phyloP scores from a whole-genome alignment of 1,284 basidiomycete species.

The Apiotrichum laibachii region DNA sequence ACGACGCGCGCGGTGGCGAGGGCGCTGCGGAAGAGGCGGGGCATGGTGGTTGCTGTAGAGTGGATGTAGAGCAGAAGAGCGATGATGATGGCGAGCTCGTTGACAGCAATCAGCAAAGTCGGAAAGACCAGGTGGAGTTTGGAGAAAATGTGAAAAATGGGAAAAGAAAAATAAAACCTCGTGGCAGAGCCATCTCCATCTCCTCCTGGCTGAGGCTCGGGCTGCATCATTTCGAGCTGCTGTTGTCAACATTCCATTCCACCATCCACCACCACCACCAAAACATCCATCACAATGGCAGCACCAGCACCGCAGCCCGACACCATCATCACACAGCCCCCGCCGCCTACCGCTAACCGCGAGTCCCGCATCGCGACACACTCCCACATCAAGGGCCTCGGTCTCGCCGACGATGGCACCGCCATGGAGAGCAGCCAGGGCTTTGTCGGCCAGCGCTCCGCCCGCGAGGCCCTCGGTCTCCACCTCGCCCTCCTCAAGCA shows the following conservation, averaged over 20 bases:
- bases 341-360: slow-evolving; percentile 46
- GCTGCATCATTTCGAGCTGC: too few species aligned
- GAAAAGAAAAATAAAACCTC: slow-evolving; percentile 18
- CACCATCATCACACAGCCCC: slow-evolving; percentile 45
- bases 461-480: slow-evolving; percentile 68
- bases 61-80: background rate
- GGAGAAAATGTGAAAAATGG: slow-evolving; percentile 10
- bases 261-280: slow-evolving; percentile 2
- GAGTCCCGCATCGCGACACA: slow-evolving; percentile 51
- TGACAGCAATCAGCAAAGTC: too few species aligned
- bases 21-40: slow-evolving; percentile 12
- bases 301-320: slow-evolving; percentile 24
- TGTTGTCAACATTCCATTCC: background rate
- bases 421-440: slow-evolving; percentile 74
- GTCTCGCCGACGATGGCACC: slow-evolving; percentile 78
- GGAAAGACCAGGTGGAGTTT: too few species aligned
- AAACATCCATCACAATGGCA: slow-evolving; percentile 12
- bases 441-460: slow-evolving; percentile 85
- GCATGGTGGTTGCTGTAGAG: slow-evolving; percentile 9
- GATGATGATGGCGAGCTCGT: background rate
- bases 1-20: slow-evolving; percentile 1
- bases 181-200: slow-evolving; percentile 5
- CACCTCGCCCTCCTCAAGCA: slow-evolving; percentile 46
- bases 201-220: background rate
- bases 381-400: slow-evolving; percentile 73